Conservation (phyloP, 225 moss, liverwort and hornwort genomes). For the Pseudoscleropodium purum region DNA sequence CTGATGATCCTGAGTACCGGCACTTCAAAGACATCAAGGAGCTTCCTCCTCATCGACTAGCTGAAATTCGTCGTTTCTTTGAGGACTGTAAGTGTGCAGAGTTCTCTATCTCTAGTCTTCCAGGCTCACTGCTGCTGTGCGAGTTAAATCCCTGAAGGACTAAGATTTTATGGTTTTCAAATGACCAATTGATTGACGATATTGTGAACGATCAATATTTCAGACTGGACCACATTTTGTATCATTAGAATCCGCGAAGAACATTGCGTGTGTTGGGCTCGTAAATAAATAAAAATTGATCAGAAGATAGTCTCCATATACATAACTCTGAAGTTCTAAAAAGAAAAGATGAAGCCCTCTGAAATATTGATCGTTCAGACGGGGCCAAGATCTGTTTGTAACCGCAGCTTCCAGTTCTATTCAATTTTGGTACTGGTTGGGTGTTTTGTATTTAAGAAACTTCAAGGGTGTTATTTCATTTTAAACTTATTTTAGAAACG, state of each 20-base stretch:
- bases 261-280: not conserved
- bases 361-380: too few species aligned
- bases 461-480: not conserved
- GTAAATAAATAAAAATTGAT: not conserved
- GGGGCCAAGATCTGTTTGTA: too few species aligned
- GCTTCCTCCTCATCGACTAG: conserved; percentile 71
- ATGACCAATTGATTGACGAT: not conserved
- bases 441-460: not conserved
- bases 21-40: conserved; percentile 70
- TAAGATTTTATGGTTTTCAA: not conserved
- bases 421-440: not conserved
- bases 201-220: not conserved
- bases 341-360: not conserved
- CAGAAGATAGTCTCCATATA: not conserved
- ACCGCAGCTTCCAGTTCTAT: not conserved
- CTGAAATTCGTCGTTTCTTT: conserved; percentile 79
- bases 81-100: conserved; percentile 52
- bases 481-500: not conserved
- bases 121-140: not conserved
- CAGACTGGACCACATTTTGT: not conserved
- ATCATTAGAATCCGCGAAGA: not conserved
- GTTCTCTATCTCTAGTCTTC: not conserved
- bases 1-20: conserved; percentile 76
- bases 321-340: not conserved
- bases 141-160: not conserved